phyloP scores from a whole-genome alignment of 495 filamentous ascomycete species.

The Collariella sp. region DNA sequence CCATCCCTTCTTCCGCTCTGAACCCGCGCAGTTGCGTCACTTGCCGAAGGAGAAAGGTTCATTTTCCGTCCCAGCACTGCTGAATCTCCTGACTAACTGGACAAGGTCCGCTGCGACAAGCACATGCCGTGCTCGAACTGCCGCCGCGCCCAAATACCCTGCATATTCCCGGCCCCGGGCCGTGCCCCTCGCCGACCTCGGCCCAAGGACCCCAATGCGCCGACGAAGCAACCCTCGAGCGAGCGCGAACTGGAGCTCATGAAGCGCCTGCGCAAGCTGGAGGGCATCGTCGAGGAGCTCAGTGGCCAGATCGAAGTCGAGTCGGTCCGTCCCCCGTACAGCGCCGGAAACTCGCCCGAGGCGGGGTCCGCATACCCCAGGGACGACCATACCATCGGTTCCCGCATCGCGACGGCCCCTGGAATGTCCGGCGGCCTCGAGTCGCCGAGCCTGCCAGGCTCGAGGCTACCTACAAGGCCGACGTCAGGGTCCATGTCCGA shows the following conservation, averaged over 20 bases:
- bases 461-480: constrained; percentile 7
- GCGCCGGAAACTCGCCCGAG: constrained; percentile 35
- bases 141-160: constrained; percentile 65
- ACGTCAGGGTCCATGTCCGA: constrained; percentile 8
- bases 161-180: constrained; percentile 75
- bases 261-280: constrained; percentile 66
- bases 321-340: constrained; percentile 31
- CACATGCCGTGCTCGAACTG: constrained; percentile 77
- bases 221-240: constrained; percentile 41
- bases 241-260: constrained; percentile 65
- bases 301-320: constrained; percentile 48
- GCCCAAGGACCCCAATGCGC: constrained; percentile 48
- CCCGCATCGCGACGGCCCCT: constrained; percentile 15
- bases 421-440: constrained; percentile 13
- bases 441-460: constrained; percentile 1
- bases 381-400: constrained; percentile 12
- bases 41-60: constrained; percentile 75
- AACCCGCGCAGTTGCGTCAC: constrained; percentile 75
- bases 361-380: constrained; percentile 6
- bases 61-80: background rate
- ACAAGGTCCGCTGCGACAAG: constrained; percentile 65
- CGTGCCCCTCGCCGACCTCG: constrained; percentile 65
- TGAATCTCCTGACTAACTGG: background rate
- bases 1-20: constrained; percentile 32
- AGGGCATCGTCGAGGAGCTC: constrained; percentile 63